Evolutionary conservation across 495 filamentous ascomycete genomes (phyloP).

Genomic region (Hyaloscypha variabilis): DNA sequence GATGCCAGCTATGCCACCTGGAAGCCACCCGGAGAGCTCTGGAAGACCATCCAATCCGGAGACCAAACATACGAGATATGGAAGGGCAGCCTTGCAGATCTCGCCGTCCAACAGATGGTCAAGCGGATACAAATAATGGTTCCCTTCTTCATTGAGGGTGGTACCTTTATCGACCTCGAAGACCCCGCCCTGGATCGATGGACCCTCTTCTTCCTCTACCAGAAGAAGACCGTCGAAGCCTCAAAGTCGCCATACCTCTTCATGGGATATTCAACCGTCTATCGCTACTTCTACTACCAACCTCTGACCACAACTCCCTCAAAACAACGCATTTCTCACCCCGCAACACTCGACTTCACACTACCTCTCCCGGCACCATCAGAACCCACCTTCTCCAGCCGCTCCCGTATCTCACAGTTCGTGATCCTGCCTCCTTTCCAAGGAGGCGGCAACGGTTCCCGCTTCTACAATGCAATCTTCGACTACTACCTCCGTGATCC

Average conservation of each 20-base stretch:
- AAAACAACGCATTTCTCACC: conserved; percentile 42
- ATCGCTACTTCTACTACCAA: conserved; percentile 74
- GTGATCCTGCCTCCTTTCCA: conserved; percentile 90
- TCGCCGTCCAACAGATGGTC: conserved; percentile 63
- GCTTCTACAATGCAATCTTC: conserved; percentile 81
- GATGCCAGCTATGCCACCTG: conserved; percentile 58
- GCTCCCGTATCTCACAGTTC: conserved; percentile 91
- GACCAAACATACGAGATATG: conserved; percentile 53
- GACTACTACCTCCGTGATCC: conserved; percentile 60
- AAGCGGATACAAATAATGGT: conserved; percentile 81
- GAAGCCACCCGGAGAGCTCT: conserved; percentile 54
- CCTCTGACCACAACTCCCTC: conserved; percentile 34
- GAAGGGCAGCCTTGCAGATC: conserved; percentile 51
- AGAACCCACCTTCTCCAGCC: conserved; percentile 46
- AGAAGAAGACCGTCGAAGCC: conserved; percentile 51
- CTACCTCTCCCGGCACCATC: conserved; percentile 45
- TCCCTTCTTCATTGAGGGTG: conserved; percentile 92
- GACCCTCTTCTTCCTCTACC: conserved; percentile 85
- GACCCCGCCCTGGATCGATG: conserved; percentile 78
- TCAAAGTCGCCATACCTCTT: conserved; percentile 61
- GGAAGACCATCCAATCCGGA: conserved; percentile 40
- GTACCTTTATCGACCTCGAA: conserved; percentile 65
- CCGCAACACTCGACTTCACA: conserved; percentile 40
- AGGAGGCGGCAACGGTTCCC: conserved; percentile 72
- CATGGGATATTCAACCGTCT: conserved; percentile 85